Evolutionary conservation across 306 rosid genomes (phyloP), one percentile per base, ranked within the genome.

Genomic region (Hippophae rhamnoides): DNA sequence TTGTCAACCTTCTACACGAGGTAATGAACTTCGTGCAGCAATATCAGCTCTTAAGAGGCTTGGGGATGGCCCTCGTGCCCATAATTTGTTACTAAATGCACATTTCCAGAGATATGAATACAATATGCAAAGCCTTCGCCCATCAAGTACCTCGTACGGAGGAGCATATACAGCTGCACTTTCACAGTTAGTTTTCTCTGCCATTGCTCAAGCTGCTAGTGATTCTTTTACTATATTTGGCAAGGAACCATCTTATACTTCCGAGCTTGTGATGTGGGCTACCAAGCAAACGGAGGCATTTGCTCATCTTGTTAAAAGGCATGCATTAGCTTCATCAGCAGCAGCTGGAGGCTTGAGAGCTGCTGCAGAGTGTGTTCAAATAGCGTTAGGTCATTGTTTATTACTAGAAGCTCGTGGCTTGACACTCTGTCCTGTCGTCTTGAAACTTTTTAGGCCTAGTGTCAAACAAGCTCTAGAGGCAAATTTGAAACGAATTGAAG

Each of bases 271-370:
- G 57, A 77, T 89, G 89, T 93, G 99, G 99, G 90, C 99, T 45
- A 88, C 92, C 0, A 84, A 84, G 78, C 97, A 93, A 72, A 86
- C 95, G 0, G 97, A 93, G 74, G 86, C 86, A 67, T 93, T 86
- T 79, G 80, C 97, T 47, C 70, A 62, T 72, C 90, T 86, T 50
- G 96, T 86, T 47, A 89, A 86, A 83, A 84, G 99, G 63, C 97
- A 93, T 63, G 99, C 97, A 13, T 75, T 93, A 64, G 97, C 95
- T 74, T 93, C 99, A 27, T 88, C 99, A 54, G 97, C 99, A 43
- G 99, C 99, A 48, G 99, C 99, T 57, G 99, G 99, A 60, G 99
- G 99, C 18, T 78, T 93, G 64, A 80, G 99, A 82, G 99, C 99
- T 77, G 97, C 99, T 13, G 99, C 97, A 5, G 99, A 93, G 81